Percentiles rank a stretch among this genome's conserved stretches.
Conservation (phyloP, 2,329 filamentous ascomycete genomes). For the Orbilia javanica region DNA sequence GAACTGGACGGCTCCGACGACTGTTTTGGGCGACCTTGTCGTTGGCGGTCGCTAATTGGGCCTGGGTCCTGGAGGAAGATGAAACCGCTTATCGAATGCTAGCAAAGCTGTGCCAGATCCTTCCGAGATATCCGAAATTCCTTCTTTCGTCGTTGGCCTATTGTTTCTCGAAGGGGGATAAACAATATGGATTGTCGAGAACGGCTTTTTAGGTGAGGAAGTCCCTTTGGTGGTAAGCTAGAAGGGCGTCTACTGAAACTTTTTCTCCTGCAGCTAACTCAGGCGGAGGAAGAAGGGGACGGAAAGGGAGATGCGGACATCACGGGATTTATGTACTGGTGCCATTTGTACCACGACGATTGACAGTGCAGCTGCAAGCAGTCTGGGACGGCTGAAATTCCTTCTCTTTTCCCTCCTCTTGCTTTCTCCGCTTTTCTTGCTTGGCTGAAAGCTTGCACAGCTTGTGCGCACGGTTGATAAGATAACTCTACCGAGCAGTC, state of each 20-base stretch:
- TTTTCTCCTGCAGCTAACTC: slow-evolving; percentile 17
- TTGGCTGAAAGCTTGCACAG: slow-evolving; percentile 1
- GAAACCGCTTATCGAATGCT: slow-evolving; percentile 37
- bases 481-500: neutral
- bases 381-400: neutral
- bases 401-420: slow-evolving; percentile 4
- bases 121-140: slow-evolving; percentile 6
- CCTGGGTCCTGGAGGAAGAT: neutral
- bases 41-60: neutral
- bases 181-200: slow-evolving; percentile 2
- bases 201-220: neutral
- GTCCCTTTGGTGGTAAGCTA: slow-evolving; percentile 1
- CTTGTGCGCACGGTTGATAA: slow-evolving; percentile 3
- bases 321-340: slow-evolving; percentile 48
- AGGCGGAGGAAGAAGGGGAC: slow-evolving; percentile 8
- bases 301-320: slow-evolving; percentile 15
- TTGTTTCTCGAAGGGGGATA: too few relatives aligned
- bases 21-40: neutral
- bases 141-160: slow-evolving; percentile 6
- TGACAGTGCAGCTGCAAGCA: too few relatives aligned
- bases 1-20: neutral
- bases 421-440: slow-evolving; percentile 5
- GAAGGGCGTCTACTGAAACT: slow-evolving; percentile 56
- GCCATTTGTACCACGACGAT: neutral
- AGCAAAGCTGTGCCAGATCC: neutral